Evolutionary conservation across 345 rosid genomes (phyloP).

Genomic region (Rhodomyrtus tomentosa): DNA sequence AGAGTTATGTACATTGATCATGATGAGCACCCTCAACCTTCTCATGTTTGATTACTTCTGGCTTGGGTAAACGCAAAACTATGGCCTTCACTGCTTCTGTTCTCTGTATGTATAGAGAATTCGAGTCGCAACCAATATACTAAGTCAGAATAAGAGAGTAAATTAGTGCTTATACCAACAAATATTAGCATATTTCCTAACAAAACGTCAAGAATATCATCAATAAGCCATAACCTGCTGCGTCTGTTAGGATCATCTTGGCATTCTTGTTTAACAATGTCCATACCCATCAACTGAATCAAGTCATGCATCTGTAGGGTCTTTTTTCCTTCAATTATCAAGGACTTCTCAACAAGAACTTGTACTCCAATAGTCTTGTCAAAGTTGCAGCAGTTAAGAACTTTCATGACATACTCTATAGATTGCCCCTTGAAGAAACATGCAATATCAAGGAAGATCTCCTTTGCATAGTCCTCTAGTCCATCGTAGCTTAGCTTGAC

Average conservation of each 20-base stretch:
- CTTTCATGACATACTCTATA: accelerated
- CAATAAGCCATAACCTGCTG: not conserved
- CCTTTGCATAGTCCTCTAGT: not conserved
- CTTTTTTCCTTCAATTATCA: not conserved
- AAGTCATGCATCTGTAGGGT: not conserved
- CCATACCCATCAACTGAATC: not conserved
- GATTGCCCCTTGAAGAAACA: not conserved
- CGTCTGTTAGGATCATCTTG: not conserved
- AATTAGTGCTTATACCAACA: too few relatives aligned
- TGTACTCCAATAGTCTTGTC: not conserved
- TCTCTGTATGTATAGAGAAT: too few relatives aligned
- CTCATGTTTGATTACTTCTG: too few relatives aligned
- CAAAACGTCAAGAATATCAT: not conserved
- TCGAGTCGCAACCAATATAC: too few relatives aligned
- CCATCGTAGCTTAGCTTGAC: not conserved
- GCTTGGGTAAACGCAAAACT: too few relatives aligned
- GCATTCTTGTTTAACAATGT: not conserved
- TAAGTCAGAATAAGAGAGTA: too few relatives aligned
- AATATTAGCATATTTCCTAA: not conserved
- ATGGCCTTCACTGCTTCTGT: too few relatives aligned
- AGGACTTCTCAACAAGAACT: not conserved
- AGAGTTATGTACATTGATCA: too few relatives aligned
- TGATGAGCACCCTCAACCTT: too few relatives aligned
- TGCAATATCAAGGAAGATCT: not conserved
- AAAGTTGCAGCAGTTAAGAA: not conserved